A percentile compares a stretch with the other conserved stretches of the same genome.
Conservation (phyloP, 176 grass and related monocot genomes). For the Paspalum notatum region DNA sequence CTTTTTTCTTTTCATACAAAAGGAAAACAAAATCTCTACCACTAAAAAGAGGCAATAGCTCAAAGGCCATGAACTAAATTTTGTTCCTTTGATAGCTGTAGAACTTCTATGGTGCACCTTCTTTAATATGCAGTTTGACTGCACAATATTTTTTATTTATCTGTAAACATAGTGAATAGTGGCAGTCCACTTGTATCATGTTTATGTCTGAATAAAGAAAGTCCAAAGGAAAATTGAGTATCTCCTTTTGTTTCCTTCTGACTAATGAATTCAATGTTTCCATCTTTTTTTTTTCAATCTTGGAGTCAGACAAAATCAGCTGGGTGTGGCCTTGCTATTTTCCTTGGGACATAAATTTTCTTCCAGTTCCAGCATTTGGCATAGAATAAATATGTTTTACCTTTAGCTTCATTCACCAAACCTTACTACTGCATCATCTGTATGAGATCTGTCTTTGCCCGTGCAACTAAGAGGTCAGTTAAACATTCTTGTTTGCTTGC, state of each 20-base stretch:
- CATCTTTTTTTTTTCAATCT: not conserved
- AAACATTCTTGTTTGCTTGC: slow-evolving; percentile 21
- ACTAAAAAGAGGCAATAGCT: not conserved
- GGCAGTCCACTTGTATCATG: slow-evolving; percentile 43
- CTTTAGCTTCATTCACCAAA: slow-evolving; percentile 16
- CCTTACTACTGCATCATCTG: slow-evolving; percentile 17
- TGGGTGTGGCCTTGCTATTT: slow-evolving; percentile 6
- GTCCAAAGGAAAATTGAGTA: slow-evolving; percentile 28
- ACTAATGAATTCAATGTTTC: slow-evolving; percentile 34
- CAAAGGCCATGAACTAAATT: not conserved
- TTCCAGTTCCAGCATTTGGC: not conserved
- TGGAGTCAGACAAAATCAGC: slow-evolving; percentile 24
- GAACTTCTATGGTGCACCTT: slow-evolving; percentile 9
- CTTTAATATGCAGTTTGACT: slow-evolving; percentile 2
- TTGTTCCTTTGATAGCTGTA: slow-evolving; percentile 7
- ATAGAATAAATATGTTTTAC: slow-evolving; percentile 17
- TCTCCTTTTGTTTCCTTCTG: slow-evolving; percentile 13
- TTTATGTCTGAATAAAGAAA: slow-evolving; percentile 37
- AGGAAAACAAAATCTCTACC: slow-evolving; percentile 1
- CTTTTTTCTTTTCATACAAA: not conserved
- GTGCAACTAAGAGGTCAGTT: slow-evolving; percentile 36
- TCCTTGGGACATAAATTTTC: not conserved
- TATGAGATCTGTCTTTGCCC: slow-evolving; percentile 6
- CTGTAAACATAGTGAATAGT: slow-evolving; percentile 42
- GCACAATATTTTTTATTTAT: slow-evolving; percentile 33